Evolutionary conservation across 2,329 filamentous ascomycete genomes (phyloP), one percentile per base, ranked within the genome.

Genomic region (Sordariomycetes sp.): DNA sequence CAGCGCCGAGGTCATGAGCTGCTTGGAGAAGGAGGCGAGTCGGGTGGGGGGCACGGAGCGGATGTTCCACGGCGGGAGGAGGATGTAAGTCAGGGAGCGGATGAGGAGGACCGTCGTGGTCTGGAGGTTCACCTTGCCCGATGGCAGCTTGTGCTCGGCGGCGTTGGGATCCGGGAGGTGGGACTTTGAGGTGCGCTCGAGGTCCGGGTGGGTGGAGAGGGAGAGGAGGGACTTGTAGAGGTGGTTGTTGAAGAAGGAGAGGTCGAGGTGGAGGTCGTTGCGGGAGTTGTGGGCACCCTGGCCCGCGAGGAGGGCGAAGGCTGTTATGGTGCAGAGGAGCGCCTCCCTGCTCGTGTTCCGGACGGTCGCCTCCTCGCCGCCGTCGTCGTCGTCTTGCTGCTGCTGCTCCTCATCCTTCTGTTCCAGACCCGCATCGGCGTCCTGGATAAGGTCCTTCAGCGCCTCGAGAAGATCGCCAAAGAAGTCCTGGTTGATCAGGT

Each of bases 401-500:
- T 15, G 6, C 7, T 64, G 72, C 3, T 74, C 69, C 1, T 77
- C 74, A 2, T 76, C 73, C 0, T 67, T 67, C 2, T 64, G 67
- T 2, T 72, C 71, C 17, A 76, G 76, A 17, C 78, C 74, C 0
- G 78, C 76, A 65, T 86, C 80, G 56, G 87, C 86, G 62, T 91
- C 82, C 3, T 83, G 81, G 64, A 97, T 92, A 52, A 99, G 80
- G 62, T 99, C 94, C 69, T 95, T 95, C 45, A 99, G 77, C 0
- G 90, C 92, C 71, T 97, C 94, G 12, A 99, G 81, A 34, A 99
- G 78, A 67, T 99, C 94, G 32, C 92, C 94, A 65, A 99, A 99
- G 76, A 99, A 97, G 68, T 99, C 90, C 67, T 99, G 90, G 73
- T 99, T 99, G 77, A 99, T 99, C 59, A 99, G 79, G 68, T 96